Conservation (phyloP, 371 early-diverging fungal genomes). For the Syncephalis plumigaleata region DNA sequence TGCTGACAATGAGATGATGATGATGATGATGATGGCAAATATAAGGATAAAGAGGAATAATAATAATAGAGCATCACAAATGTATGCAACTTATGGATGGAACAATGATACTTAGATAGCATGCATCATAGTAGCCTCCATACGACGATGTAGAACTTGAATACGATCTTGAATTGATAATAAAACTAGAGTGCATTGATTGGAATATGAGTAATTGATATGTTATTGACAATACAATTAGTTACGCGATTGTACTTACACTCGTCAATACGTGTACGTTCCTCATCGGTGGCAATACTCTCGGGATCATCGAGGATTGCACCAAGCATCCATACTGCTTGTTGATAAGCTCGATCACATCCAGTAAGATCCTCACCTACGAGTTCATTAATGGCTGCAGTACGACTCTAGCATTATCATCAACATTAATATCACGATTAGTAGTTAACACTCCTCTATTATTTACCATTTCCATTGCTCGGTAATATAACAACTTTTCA, state of each 20-base stretch:
- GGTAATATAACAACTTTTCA: constrained; percentile 51
- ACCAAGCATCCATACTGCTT: constrained; percentile 58
- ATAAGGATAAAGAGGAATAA: too few species aligned
- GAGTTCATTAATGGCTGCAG: constrained; percentile 26
- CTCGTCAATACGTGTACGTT: constrained; percentile 30
- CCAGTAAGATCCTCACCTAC: constrained; percentile 33
- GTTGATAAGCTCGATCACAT: constrained; percentile 59
- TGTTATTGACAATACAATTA: neutral
- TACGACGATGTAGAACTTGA: constrained; percentile 1
- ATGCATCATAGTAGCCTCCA: too few species aligned
- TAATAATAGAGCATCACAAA: too few species aligned
- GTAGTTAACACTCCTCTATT: neutral
- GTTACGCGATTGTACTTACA: constrained; percentile 16
- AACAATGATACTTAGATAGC: too few species aligned
- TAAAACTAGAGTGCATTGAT: constrained; percentile 2
- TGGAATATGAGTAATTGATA: neutral
- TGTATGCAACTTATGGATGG: too few species aligned
- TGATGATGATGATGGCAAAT: too few species aligned
- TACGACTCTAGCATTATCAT: constrained; percentile 19
- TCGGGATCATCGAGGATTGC: constrained; percentile 31
- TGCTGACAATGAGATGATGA: too few species aligned
- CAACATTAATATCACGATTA: neutral
- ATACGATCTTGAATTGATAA: constrained; percentile 4
- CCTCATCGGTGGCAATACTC: constrained; percentile 32
- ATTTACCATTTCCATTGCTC: constrained; percentile 36